Evolutionary conservation across 345 rosid genomes (phyloP), one percentile per base, ranked within the genome.

Genomic region (Linum usitatissimum): DNA sequence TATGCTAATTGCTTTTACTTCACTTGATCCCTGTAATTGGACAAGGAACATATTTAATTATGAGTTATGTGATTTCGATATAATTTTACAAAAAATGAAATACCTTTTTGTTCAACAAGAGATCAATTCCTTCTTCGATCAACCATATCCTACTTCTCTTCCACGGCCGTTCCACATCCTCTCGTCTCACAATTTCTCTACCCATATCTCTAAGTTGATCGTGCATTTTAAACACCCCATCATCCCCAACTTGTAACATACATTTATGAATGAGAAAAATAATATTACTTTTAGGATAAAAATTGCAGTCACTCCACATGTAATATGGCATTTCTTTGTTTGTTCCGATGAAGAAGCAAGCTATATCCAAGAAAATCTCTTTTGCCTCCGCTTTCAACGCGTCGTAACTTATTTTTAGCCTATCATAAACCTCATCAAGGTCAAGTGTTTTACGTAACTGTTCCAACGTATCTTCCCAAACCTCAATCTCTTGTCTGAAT

Each of bases 131-230:
- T 53, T 85, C 88, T 18, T 57, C n/a, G 2, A 61, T 78, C 62
- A 82, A 81, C 92, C 85, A 87, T 23, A 90, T 68, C 72, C 97
- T 77, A 66, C 87, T 90, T 4, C 79, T 76, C 75, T 49, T 66
- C 57, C 80, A 68, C 19, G 80, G 82, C 64, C 76, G 71, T 0
- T 0, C 21, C 4, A 17, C 30, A 49, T 1, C 61, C 60, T 77
- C 81, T 18, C 42, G 38, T 6, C 15, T 70, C 49, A 70, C 86
- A 17, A 87, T 78, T 67, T 85, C 79, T 64, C 83, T 78, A 62
- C 84, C 97, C 97, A 90, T 90, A 64, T 90, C 92, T 51, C 75
- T 75, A 28, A 90, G 71, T 63, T 78, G 90, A 75, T 90, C 95
- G 66, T 90, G 97, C 86, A 84, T 81, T 88, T 87, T 77, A 28